Percentiles rank a stretch among this genome's conserved stretches.
Evolutionary conservation across 148 eudicot genomes (phyloP).

Genomic region (Chenopodium quinoa): DNA sequence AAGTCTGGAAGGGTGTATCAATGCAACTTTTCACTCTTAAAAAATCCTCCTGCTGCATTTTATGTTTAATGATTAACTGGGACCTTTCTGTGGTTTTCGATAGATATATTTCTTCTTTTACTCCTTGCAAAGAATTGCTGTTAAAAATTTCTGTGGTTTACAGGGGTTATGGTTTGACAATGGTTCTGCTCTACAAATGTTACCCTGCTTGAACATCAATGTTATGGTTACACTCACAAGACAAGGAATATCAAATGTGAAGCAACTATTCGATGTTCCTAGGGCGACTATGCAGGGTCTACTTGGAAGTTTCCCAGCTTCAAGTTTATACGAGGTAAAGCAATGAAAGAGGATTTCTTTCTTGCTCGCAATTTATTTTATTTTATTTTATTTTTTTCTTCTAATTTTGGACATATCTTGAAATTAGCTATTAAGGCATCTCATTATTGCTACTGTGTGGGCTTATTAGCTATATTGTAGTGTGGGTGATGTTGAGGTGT

Average conservation of each 20-base stretch:
- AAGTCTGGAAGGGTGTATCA: neutral
- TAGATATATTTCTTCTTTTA: conserved; percentile 6
- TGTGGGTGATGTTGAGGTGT: neutral
- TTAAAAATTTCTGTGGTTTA: conserved; percentile 1
- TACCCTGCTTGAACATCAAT: conserved; percentile 73
- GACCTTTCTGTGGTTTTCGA: neutral
- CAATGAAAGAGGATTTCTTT: neutral
- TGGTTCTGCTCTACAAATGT: conserved; percentile 73
- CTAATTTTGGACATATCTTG: neutral
- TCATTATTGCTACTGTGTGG: neutral
- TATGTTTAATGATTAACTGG: neutral
- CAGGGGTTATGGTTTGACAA: conserved; percentile 87
- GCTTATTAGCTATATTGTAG: neutral
- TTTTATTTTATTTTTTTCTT: neutral
- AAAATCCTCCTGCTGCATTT: neutral
- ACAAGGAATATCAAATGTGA: conserved; percentile 56
- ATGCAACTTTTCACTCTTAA: neutral
- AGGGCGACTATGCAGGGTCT: conserved; percentile 42
- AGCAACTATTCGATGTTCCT: conserved; percentile 70
- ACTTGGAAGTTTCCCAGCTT: conserved; percentile 47
- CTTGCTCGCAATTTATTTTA: neutral
- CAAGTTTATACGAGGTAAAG: conserved; percentile 61
- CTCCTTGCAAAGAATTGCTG: neutral
- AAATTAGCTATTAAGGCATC: neutral
- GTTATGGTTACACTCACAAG: conserved; percentile 43